Conservation (phyloP, 306 rosid species). For the Inga laurina region DNA sequence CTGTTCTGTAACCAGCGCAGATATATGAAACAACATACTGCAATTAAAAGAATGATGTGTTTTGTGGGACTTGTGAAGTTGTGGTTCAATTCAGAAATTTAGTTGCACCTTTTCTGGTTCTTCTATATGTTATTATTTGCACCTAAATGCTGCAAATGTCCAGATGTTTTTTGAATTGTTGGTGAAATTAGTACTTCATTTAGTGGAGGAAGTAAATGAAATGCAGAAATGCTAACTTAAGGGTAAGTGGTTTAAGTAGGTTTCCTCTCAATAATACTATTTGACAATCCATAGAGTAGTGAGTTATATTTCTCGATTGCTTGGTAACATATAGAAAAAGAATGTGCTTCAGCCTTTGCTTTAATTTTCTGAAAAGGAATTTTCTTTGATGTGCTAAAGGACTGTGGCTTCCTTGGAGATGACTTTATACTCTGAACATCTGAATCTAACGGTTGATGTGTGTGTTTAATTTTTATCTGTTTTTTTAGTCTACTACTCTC, state of each 20-base stretch:
- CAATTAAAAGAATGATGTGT: not conserved
- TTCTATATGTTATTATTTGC: not conserved
- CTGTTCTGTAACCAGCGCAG: not conserved
- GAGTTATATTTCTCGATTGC: not conserved
- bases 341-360: not conserved
- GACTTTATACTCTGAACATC: not conserved
- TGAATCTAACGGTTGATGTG: not conserved
- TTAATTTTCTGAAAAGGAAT: not conserved
- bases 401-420: not conserved
- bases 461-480: not conserved
- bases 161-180: not conserved
- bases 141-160: not conserved
- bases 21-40: not conserved
- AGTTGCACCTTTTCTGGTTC: not conserved
- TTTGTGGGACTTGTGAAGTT: not conserved
- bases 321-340: not conserved
- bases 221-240: not conserved
- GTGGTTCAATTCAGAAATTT: conserved; percentile 1
- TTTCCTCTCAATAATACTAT: conserved; percentile 2
- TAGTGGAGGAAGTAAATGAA: not conserved
- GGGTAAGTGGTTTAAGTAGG: conserved; percentile 7
- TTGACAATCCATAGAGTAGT: not conserved
- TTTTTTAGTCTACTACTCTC: not conserved
- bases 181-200: not conserved
- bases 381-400: conserved; percentile 24